Evolutionary conservation across 805 yeast species (phyloP), one percentile per base, ranked within the genome.

Genomic region (Teunomyces kruisii): DNA sequence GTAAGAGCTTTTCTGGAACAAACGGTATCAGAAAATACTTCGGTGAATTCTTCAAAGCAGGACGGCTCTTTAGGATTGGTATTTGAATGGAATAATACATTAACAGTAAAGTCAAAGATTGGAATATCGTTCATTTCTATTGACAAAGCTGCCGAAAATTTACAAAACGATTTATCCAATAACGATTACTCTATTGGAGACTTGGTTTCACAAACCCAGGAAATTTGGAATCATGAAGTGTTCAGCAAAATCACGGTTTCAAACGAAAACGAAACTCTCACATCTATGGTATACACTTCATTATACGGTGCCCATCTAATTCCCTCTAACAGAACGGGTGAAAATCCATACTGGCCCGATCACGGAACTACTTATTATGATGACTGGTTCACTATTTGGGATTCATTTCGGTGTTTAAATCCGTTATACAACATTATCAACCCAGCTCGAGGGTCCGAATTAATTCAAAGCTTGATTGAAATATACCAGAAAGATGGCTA

Each of bases 351-450:
- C 19, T 64, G 67, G 67, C 43, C 40, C 13, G 42, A 37, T 14
- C 9, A 33, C 8, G 43, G 43, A 5, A 43, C 44, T 9, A 37
- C 43, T 13, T 66, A 65, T 43, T 66, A 65, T 42, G 70, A 67
- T 54, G 67, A 68, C 40, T 58, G 68, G 67, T 58, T 61, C 48
- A 57, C 75, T 43, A 54, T 69, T 39, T 59, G 73, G 74, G 67
- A 72, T 54, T 56, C 70, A 14, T 63, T 70, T 61, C 36, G 76
- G 45, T 53, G 63, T 26, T 49, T 65, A 31, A 57, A 65, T 48
- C 68, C 74, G 40, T 47, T 64, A 15, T 47, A 59, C 39, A 57
- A 62, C 39, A 56, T 64, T n/a, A 42, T 65, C 15, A 53, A 56
- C 39, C 63, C 64, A n/a, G 42, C 44, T 6, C 48, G 59, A 26